These are phyloP conservation scores for Ananas comosus DNA, from an alignment of 176 grass and related monocot species.

Conservation along the genomic window DNA sequence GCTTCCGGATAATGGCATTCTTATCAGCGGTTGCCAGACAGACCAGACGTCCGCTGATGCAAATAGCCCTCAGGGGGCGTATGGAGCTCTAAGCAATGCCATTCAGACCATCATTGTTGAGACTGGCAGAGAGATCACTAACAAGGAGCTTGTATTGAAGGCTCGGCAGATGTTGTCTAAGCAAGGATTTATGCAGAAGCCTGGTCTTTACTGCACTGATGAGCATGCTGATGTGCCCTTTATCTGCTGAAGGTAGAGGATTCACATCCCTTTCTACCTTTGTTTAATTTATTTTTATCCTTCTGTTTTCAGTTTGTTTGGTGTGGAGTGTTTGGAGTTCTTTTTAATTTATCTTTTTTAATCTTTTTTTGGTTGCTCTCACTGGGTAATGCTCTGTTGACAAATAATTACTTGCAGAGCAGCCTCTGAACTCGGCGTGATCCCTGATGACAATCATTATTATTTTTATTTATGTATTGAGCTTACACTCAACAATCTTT, in stretches of 20 bases:
- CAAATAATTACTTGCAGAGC: not conserved
- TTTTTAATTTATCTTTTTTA: no score
- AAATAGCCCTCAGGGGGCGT: slow-evolving; percentile 46
- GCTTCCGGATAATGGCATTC: slow-evolving; percentile 48
- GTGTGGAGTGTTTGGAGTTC: not conserved
- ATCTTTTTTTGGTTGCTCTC: not conserved
- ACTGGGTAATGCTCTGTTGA: not conserved
- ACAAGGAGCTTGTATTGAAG: slow-evolving; percentile 59
- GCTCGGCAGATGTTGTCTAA: slow-evolving; percentile 55
- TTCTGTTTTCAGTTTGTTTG: not conserved
- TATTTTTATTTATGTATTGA: no score
- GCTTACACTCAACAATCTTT: no score
- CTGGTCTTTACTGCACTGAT: slow-evolving; percentile 83
- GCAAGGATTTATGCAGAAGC: slow-evolving; percentile 74
- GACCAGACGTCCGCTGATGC: slow-evolving; percentile 89
- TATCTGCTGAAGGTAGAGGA: slow-evolving; percentile 42
- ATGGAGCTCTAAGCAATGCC: slow-evolving; percentile 82
- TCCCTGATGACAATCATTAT: not conserved
- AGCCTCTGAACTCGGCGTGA: not conserved
- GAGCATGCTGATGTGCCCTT: slow-evolving; percentile 66
- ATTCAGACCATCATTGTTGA: slow-evolving; percentile 65
- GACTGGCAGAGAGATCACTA: slow-evolving; percentile 37
- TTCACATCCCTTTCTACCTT: not conserved
- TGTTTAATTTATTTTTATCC: not conserved
- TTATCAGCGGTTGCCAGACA: slow-evolving; percentile 90